Evolutionary conservation across 1,284 basidiomycete species (phyloP), one percentile per base, ranked within the genome.

Genomic region (Boletus smithii): DNA sequence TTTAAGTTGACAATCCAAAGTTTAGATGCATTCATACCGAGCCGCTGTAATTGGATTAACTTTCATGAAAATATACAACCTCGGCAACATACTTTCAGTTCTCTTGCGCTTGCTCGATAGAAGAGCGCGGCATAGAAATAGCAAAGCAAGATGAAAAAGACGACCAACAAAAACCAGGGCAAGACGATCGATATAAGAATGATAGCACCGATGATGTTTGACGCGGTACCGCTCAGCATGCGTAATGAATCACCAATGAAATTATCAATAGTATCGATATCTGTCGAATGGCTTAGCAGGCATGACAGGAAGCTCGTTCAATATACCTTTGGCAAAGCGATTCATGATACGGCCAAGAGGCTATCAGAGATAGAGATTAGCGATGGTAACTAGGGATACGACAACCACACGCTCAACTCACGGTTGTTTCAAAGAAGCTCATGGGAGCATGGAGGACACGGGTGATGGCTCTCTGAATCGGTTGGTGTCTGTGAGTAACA

Each of bases 261-360:
- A 60, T 91, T 94, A 67, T 95, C 93, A 48, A 94, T 77, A 0
- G 90, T 92, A 62, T 95, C 91, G 41, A 93, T 82, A 67, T 95
- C 88, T 81, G 44, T 39, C n/a, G n/a, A 33, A 31, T 18, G 14
- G 17, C 18, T 51, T 6, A 58, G 18, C 20, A 6, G 14, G 20
- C 13, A 24, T 10, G 9, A 16, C 30, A 16, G 30, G 32, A 23
- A 34, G 18, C 26, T 46, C 22, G 3, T n/a, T 46, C 2, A 35
- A 46, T 48, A 44, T 47, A 74, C 71, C 79, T 67, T 87, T 87
- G 1, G 82, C 77, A 66, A 91, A 88, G 14, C 88, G 77, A 66
- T 91, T 91, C 80, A 91, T 86, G 59, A 95, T 91, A 17, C 93
- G 85, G 11, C 94, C 93, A 11, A 94, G 73, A 7, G 93, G 93